phyloP scores from a whole-genome alignment of 208 protist genomes.

The Leishmania braziliensis region DNA sequence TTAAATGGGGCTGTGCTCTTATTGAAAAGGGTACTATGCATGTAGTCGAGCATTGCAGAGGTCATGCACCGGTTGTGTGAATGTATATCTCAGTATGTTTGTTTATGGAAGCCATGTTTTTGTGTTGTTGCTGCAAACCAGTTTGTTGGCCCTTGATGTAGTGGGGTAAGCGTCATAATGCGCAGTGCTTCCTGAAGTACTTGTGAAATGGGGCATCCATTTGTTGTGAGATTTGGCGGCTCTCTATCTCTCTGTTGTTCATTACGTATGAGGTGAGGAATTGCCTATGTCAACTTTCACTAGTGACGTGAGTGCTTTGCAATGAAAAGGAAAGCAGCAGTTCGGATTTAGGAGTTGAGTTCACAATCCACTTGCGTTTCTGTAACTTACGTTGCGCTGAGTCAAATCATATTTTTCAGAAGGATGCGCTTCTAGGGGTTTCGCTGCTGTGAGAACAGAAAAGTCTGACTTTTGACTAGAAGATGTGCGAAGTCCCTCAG shows the following conservation, averaged over 20 bases:
- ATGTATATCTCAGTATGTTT: neutral
- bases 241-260: no score
- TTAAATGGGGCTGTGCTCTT: neutral
- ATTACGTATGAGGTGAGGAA: no score
- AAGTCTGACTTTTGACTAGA: no score
- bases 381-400: no score
- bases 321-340: no score
- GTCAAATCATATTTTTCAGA: no score
- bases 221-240: neutral
- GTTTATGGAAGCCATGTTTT: neutral
- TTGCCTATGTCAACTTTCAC: no score
- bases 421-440: neutral
- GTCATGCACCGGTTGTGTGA: neutral
- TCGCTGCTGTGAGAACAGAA: neutral
- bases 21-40: neutral
- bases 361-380: no score
- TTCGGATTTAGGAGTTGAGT: no score
- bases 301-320: no score
- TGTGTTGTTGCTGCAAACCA: neutral
- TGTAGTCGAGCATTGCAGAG: neutral
- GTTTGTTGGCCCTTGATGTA: neutral
- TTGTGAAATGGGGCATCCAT: neutral
- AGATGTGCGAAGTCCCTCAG: no score
- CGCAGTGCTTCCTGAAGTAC: neutral
- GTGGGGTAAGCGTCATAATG: neutral